These are phyloP conservation scores for Colletotrichum godetiae DNA, from an alignment of 2,329 filamentous ascomycete genomes.

Conservation along the genomic window DNA sequence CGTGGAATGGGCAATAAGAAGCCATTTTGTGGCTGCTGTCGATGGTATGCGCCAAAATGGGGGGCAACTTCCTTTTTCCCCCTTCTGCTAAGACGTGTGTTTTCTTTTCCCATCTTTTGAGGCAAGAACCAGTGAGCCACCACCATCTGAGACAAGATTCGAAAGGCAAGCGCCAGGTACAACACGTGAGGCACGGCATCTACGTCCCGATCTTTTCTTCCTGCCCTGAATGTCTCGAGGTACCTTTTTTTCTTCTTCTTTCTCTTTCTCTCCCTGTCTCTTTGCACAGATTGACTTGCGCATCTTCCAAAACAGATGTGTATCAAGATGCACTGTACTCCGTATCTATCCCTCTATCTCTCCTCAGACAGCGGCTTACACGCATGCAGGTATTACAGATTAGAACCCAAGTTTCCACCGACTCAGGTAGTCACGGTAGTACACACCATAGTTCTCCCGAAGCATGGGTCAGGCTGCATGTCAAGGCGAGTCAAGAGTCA, in stretches of 20 bases:
- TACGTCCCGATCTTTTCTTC: background rate
- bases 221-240: background rate
- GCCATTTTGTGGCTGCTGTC: slow-evolving; percentile 6
- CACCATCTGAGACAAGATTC: background rate
- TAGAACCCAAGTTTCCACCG: background rate
- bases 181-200: background rate
- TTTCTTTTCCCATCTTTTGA: background rate
- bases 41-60: slow-evolving; percentile 21
- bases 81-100: background rate
- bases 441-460: slow-evolving; percentile 14
- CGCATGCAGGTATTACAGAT: background rate
- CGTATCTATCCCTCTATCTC: background rate
- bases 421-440: background rate
- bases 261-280: background rate
- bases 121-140: background rate
- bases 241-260: background rate
- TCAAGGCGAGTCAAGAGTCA: slow-evolving; percentile 27
- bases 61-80: slow-evolving; percentile 1
- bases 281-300: background rate
- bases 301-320: background rate
- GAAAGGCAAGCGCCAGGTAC: background rate
- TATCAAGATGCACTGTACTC: background rate
- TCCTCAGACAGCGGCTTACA: background rate
- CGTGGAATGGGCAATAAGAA: background rate
- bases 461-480: slow-evolving; percentile 28